A percentile compares a stretch with the other conserved stretches of the same genome.
Conservation (phyloP, 2,329 filamentous ascomycete genomes). For the Trichoderma lentiforme region DNA sequence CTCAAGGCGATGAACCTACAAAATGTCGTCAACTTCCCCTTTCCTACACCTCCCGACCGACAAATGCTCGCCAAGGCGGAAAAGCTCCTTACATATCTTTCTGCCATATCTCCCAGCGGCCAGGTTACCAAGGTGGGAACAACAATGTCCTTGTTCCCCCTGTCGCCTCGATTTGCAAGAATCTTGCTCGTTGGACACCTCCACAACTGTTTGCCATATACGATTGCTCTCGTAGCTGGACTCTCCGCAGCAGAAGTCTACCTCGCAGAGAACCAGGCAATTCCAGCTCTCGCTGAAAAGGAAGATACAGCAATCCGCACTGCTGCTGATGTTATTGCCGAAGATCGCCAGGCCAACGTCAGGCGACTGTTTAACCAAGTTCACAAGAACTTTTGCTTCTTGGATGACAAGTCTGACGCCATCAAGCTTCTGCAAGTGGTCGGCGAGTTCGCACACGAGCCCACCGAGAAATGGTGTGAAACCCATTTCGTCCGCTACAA, state of each 20-base stretch:
- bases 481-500: conserved; percentile 84
- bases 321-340: conserved; percentile 67
- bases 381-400: conserved; percentile 72
- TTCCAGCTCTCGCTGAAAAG: conserved; percentile 53
- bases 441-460: conserved; percentile 78
- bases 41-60: conserved; percentile 83
- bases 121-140: conserved; percentile 76
- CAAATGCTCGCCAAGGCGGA: conserved; percentile 78
- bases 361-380: conserved; percentile 63
- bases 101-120: conserved; percentile 69
- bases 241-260: conserved; percentile 88
- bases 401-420: conserved; percentile 81
- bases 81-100: conserved; percentile 79
- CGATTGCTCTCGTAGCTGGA: conserved; percentile 82
- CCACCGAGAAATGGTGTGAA: conserved; percentile 70
- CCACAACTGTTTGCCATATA: conserved; percentile 78
- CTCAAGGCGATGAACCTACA: conserved; percentile 93
- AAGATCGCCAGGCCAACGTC: conserved; percentile 64
- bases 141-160: conserved; percentile 82
- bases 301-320: conserved; percentile 51
- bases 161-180: conserved; percentile 85
- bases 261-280: conserved; percentile 73
- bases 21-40: conserved; percentile 89
- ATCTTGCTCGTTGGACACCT: conserved; percentile 87
- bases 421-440: conserved; percentile 88